These are phyloP conservation scores for Cladophialophora immunda DNA, from an alignment of 2,329 filamentous ascomycete species.

Conservation along the genomic window DNA sequence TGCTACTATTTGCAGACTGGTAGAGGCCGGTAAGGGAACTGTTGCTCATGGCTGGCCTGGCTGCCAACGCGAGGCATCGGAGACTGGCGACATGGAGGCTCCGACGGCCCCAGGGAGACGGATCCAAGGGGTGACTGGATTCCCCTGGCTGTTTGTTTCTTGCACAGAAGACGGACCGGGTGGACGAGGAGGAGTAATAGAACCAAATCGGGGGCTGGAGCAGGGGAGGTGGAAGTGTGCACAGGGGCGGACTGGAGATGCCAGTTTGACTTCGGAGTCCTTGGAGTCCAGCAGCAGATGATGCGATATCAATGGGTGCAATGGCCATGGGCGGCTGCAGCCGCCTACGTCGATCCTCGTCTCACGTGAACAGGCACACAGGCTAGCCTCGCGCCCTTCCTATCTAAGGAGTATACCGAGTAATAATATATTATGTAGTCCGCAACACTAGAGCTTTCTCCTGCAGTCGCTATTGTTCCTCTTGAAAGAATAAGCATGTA, in stretches of 20 bases:
- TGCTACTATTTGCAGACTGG: slow-evolving; percentile 37
- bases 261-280: slow-evolving; percentile 10
- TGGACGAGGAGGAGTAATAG: neutral
- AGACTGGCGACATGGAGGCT: slow-evolving; percentile 33
- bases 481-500: too few species aligned
- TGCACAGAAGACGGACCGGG: neutral
- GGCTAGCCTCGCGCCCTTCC: too few species aligned
- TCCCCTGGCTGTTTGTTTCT: neutral
- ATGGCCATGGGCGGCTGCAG: slow-evolving; percentile 1
- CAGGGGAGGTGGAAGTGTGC: neutral
- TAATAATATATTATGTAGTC: too few species aligned
- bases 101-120: neutral
- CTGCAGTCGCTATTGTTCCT: too few species aligned
- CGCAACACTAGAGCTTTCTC: too few species aligned
- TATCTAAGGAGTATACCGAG: too few species aligned
- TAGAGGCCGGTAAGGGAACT: slow-evolving; percentile 35
- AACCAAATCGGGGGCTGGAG: neutral
- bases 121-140: neutral
- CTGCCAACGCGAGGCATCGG: slow-evolving; percentile 35
- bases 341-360: slow-evolving; percentile 18
- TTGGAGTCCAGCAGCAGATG: neutral
- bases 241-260: neutral
- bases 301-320: slow-evolving; percentile 3
- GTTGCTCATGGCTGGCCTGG: slow-evolving; percentile 40
- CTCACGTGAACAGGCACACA: neutral